These are phyloP conservation scores for Penicillium decumbens DNA, from an alignment of 2,329 filamentous ascomycete genomes.

Conservation along the genomic window DNA sequence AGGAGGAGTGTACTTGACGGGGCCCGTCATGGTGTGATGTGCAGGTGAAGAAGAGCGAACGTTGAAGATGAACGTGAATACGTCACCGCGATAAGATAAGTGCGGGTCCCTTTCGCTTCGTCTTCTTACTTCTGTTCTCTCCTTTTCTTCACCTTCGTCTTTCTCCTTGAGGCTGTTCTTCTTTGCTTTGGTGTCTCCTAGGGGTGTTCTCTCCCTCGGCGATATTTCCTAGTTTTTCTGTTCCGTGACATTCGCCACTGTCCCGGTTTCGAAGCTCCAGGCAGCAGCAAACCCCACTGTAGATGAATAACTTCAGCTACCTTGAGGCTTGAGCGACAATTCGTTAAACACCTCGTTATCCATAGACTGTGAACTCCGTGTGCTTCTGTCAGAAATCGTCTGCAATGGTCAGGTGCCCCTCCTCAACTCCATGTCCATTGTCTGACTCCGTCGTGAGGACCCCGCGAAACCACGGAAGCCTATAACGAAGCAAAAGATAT, in stretches of 20 bases:
- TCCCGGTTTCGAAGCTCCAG: conserved; percentile 3
- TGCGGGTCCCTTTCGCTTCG: not conserved
- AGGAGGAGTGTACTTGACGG: conserved; percentile 37
- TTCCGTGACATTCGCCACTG: not conserved
- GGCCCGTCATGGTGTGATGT: conserved; percentile 28
- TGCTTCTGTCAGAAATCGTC: not conserved
- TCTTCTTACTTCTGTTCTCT: not conserved
- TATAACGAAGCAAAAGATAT: not conserved
- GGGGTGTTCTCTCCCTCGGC: not conserved
- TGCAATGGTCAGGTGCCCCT: not conserved
- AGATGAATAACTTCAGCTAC: not conserved
- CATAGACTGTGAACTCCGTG: not conserved
- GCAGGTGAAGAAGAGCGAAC: conserved; percentile 1
- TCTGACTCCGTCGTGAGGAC: not conserved
- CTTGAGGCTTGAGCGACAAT: not conserved
- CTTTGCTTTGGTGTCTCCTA: not conserved
- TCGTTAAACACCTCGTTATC: not conserved
- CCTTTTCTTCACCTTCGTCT: not conserved
- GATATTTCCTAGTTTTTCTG: not conserved
- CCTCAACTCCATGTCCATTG: not conserved
- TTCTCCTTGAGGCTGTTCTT: not conserved
- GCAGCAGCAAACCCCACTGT: conserved; percentile 10
- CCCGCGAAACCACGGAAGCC: not conserved
- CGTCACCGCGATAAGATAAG: conserved; percentile 23
- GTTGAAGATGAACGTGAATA: conserved; percentile 9